These are phyloP conservation scores for Neopestalotiopsis sp. DNA, from an alignment of 2,329 filamentous ascomycete genomes.

Conservation along the genomic window DNA sequence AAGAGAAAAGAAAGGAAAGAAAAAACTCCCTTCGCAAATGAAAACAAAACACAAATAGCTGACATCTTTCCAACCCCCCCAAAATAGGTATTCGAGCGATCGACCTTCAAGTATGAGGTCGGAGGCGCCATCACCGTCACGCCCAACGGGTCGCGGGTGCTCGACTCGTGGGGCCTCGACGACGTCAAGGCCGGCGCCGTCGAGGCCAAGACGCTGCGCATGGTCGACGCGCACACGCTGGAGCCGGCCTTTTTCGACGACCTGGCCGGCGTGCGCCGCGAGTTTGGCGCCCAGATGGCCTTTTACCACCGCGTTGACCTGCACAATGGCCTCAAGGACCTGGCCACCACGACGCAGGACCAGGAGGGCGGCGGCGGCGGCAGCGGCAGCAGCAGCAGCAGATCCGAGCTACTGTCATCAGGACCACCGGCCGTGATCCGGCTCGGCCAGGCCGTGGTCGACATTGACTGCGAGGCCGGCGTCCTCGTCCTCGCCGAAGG, in stretches of 20 bases:
- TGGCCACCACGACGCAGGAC: constrained; percentile 10
- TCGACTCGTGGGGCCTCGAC: constrained; percentile 42
- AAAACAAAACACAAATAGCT: neutral
- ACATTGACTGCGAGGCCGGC: constrained; percentile 18
- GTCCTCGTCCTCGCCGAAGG: constrained; percentile 15
- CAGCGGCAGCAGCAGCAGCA: neutral
- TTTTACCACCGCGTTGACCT: constrained; percentile 21
- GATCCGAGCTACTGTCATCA: neutral
- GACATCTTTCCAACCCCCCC: neutral
- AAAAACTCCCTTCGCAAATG: too few relatives aligned
- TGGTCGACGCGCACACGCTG: constrained; percentile 32
- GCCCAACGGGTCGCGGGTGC: constrained; percentile 42
- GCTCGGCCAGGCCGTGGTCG: constrained; percentile 15
- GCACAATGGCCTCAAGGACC: constrained; percentile 15
- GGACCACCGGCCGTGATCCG: constrained; percentile 4
- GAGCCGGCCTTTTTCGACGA: constrained; percentile 20
- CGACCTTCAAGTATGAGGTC: constrained; percentile 40
- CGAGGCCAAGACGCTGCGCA: constrained; percentile 26
- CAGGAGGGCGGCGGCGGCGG: neutral
- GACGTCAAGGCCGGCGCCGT: constrained; percentile 34
- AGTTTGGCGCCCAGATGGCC: constrained; percentile 19
- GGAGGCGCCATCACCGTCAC: constrained; percentile 45
- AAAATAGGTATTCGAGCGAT: constrained; percentile 41
- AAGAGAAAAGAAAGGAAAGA: too few relatives aligned
- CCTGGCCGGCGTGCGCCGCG: neutral